Conservation (phyloP, 768 basidiomycete genomes). For the Mrakia blollopis region DNA sequence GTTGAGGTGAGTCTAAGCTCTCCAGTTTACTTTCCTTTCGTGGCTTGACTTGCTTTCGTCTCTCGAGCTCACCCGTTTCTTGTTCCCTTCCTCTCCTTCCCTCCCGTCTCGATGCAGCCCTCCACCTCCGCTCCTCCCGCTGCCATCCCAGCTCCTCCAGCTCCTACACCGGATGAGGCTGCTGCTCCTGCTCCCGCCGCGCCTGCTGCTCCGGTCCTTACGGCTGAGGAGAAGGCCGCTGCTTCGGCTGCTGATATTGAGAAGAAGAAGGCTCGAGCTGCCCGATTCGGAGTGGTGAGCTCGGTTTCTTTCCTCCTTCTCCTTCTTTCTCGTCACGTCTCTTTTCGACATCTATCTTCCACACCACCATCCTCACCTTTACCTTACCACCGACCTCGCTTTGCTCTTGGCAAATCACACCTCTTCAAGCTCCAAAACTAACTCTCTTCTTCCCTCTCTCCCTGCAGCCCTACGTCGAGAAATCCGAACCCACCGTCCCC, state of each 20-base stretch:
- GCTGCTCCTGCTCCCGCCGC: conserved; percentile 3
- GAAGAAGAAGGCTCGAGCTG: conserved; percentile 28
- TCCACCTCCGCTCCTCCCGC: neutral
- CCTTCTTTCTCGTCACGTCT: neutral
- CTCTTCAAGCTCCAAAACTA: no score
- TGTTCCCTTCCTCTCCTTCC: neutral
- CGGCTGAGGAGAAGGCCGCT: conserved; percentile 11
- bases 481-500: conserved; percentile 16
- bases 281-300: conserved; percentile 29
- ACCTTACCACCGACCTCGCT: no score
- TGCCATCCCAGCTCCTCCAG: conserved; percentile 12
- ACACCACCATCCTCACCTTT: no score
- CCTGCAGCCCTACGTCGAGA: conserved; percentile 28
- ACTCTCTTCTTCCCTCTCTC: neutral
- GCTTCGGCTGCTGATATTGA: conserved; percentile 17
- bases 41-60: neutral
- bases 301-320: neutral
- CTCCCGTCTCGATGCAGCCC: neutral
- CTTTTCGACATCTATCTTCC: neutral
- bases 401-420: neutral
- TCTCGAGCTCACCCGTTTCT: neutral
- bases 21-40: neutral
- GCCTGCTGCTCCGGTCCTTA: neutral
- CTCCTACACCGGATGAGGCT: conserved; percentile 6
- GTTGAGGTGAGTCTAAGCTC: neutral